These are phyloP conservation scores for Chaetomidium leptoderma DNA, from an alignment of 495 filamentous ascomycete species.

Conservation along the genomic window DNA sequence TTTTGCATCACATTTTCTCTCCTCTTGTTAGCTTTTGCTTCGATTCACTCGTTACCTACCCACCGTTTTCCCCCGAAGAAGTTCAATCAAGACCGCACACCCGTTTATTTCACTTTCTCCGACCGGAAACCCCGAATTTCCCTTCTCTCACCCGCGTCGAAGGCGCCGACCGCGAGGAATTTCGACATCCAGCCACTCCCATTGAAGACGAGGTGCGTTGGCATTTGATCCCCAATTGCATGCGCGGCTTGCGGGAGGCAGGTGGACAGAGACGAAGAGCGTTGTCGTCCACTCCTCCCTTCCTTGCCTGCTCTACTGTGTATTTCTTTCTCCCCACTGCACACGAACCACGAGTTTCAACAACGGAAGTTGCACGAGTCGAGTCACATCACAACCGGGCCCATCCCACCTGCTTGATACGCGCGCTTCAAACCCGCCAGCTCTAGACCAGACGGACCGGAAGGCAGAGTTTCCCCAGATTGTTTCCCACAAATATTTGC, in stretches of 20 bases:
- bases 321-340: too few relatives aligned
- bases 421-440: not conserved
- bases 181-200: slow-evolving; percentile 9
- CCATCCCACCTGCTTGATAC: slow-evolving; percentile 10
- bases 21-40: slow-evolving; percentile 28
- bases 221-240: slow-evolving; percentile 5
- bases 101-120: not conserved
- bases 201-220: slow-evolving; percentile 21
- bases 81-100: slow-evolving; percentile 8
- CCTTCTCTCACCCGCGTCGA: not conserved
- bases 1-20: slow-evolving; percentile 30
- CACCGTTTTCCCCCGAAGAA: slow-evolving; percentile 18
- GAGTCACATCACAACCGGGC: slow-evolving; percentile 8
- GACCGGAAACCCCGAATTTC: not conserved
- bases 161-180: not conserved
- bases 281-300: not conserved
- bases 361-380: slow-evolving; percentile 11
- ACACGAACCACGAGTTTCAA: slow-evolving; percentile 10
- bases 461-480: slow-evolving; percentile 5
- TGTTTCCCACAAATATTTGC: not conserved
- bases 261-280: not conserved
- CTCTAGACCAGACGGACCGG: not conserved
- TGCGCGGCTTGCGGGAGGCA: not conserved
- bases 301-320: not conserved
- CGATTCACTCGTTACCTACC: slow-evolving; percentile 35